Evolutionary conservation across 176 grass and related monocot species (phyloP).

Genomic region (Eleusine indica): DNA sequence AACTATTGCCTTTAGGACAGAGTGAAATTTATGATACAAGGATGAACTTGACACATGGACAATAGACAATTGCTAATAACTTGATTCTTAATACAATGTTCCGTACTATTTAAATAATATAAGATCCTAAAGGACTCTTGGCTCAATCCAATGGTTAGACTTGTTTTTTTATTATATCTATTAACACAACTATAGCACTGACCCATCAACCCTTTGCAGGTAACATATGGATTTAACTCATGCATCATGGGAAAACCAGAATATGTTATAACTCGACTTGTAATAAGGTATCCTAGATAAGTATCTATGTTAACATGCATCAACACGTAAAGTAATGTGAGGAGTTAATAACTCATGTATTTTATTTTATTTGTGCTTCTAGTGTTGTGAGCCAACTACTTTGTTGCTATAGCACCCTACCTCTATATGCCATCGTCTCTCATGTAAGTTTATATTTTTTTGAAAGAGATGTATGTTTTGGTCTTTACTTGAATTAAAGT

Average conservation of each 20-base stretch:
- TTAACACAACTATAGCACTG: no score
- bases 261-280: slow-evolving; percentile 15
- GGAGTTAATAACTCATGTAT: neutral
- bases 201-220: neutral
- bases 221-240: neutral
- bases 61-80: no score
- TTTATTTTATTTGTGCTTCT: neutral
- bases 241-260: slow-evolving; percentile 16
- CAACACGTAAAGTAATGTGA: no score
- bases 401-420: slow-evolving; percentile 74
- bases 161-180: no score
- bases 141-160: neutral
- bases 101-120: neutral
- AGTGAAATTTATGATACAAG: neutral
- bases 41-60: neutral
- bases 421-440: slow-evolving; percentile 68
- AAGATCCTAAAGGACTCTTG: neutral
- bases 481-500: no score
- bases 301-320: neutral
- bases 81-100: neutral
- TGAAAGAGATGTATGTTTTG: no score
- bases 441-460: no score
- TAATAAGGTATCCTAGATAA: slow-evolving; percentile 5
- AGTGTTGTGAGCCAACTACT: slow-evolving; percentile 66
- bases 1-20: neutral